phyloP scores from a whole-genome alignment of 768 basidiomycete species.

The Tylopilus sp. region DNA sequence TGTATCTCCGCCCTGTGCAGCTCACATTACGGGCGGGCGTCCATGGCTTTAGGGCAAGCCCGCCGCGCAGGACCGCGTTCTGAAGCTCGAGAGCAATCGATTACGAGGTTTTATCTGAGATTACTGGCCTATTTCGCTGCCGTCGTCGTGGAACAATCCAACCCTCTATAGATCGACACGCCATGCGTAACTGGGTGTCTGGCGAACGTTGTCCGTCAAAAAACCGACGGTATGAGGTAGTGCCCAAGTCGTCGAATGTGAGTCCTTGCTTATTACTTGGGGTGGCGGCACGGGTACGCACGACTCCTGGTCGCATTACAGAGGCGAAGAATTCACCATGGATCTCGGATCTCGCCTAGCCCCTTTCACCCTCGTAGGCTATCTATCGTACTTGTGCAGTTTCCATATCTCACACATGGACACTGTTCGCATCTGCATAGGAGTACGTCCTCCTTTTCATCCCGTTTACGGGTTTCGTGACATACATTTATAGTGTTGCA shows the following conservation, averaged over 20 bases:
- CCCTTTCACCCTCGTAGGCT: conserved; percentile 59
- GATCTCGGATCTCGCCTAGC: neutral
- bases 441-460: neutral
- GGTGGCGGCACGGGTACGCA: neutral
- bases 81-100: neutral
- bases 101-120: neutral
- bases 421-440: conserved; percentile 32
- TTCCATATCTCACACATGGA: neutral
- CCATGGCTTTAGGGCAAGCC: neutral
- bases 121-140: neutral
- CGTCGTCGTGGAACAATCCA: neutral
- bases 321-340: neutral
- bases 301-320: too few species aligned
- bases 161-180: neutral
- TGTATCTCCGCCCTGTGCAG: neutral
- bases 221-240: neutral
- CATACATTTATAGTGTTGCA: neutral
- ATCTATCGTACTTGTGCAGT: neutral
- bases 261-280: neutral
- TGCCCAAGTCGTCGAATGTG: neutral
- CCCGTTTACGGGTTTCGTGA: neutral
- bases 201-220: neutral
- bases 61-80: neutral
- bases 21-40: neutral
- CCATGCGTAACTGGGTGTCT: neutral